Evolutionary conservation across 2,329 filamentous ascomycete genomes (phyloP).

Genomic region (Thelonectria olida): DNA sequence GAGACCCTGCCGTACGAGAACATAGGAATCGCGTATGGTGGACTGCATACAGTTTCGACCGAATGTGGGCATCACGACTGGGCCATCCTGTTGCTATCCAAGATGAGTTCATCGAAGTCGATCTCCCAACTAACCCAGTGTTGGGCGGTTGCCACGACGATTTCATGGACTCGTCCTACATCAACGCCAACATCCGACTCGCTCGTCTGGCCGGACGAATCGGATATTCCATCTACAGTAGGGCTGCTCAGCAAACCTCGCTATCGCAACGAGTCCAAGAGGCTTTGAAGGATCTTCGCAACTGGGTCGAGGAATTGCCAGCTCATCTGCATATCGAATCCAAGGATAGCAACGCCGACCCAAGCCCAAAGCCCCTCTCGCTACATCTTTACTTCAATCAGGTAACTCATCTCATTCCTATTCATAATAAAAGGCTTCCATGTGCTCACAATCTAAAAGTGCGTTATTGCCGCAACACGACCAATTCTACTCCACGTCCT

Average conservation of each 20-base stretch:
- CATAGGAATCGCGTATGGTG: slow-evolving; percentile 54
- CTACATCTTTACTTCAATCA: slow-evolving; percentile 48
- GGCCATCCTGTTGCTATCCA: slow-evolving; percentile 58
- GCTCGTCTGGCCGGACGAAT: slow-evolving; percentile 44
- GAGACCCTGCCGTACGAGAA: slow-evolving; percentile 48
- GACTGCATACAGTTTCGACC: slow-evolving; percentile 55
- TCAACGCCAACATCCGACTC: slow-evolving; percentile 49
- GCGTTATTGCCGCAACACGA: slow-evolving; percentile 45
- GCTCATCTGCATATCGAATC: slow-evolving; percentile 43
- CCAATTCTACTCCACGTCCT: slow-evolving; percentile 48
- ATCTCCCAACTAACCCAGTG: slow-evolving; percentile 49
- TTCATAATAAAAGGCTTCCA: neutral
- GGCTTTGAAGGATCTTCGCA: slow-evolving; percentile 41
- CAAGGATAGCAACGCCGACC: slow-evolving; percentile 27
- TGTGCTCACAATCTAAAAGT: slow-evolving; percentile 30
- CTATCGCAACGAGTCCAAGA: slow-evolving; percentile 46
- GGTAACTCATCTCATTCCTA: neutral
- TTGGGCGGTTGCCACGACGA: slow-evolving; percentile 40
- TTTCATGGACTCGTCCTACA: slow-evolving; percentile 45
- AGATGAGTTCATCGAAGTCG: slow-evolving; percentile 58
- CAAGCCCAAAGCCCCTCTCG: slow-evolving; percentile 39
- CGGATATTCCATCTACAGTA: slow-evolving; percentile 45
- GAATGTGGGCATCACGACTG: slow-evolving; percentile 59
- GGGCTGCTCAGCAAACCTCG: slow-evolving; percentile 40
- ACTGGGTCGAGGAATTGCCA: slow-evolving; percentile 45